Conservation (phyloP, 768 basidiomycete genomes). For the Brasilioporus rufonigricans region DNA sequence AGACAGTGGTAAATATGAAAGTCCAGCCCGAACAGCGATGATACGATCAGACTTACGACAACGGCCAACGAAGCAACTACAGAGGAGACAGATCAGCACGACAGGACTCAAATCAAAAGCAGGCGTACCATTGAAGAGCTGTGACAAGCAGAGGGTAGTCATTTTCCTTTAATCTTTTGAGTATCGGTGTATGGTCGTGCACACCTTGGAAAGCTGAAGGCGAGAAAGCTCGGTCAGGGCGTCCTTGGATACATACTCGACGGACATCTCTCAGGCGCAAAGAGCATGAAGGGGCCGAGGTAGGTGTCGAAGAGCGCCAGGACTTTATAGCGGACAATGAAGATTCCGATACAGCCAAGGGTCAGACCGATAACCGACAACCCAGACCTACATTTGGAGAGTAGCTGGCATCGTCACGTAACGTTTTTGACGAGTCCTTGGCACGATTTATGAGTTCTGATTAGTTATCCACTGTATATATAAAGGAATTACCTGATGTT, state of each 20-base stretch:
- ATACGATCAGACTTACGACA: slow-evolving; percentile 9
- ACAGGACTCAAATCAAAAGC: not conserved
- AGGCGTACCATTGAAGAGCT: slow-evolving; percentile 21
- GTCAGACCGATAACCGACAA: too few species aligned
- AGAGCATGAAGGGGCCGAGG: not conserved
- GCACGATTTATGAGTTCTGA: too few species aligned
- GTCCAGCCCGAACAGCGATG: not conserved
- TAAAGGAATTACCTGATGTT: too few species aligned
- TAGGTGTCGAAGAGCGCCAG: too few species aligned
- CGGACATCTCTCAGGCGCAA: slow-evolving; percentile 4
- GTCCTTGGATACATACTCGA: not conserved
- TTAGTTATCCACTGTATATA: too few species aligned
- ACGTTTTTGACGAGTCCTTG: too few species aligned
- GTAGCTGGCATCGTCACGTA: too few species aligned
- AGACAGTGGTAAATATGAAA: not conserved
- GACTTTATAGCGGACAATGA: slow-evolving; percentile 1
- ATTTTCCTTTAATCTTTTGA: not conserved
- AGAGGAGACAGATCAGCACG: not conserved
- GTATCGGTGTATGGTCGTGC: not conserved
- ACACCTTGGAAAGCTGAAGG: slow-evolving; percentile 22
- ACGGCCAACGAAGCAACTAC: slow-evolving; percentile 19
- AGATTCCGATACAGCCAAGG: not conserved
- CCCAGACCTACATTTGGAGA: too few species aligned
- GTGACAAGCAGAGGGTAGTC: not conserved
- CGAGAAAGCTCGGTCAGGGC: slow-evolving; percentile 11